Percentiles rank a stretch among this genome's conserved stretches.
phyloP scores from a whole-genome alignment of 148 eudicot species.

The Camellia sinensis region DNA sequence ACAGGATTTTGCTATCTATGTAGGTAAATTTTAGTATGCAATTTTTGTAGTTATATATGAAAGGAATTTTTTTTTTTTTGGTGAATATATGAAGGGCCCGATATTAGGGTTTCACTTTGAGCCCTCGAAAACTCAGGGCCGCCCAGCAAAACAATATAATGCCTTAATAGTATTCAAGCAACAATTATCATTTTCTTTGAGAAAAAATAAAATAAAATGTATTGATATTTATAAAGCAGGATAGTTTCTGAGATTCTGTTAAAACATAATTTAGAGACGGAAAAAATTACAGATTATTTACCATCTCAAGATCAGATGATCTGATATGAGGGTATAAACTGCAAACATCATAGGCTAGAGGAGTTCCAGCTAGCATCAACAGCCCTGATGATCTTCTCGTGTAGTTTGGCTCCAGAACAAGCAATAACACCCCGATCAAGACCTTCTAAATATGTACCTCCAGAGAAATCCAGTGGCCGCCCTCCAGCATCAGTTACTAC shows the following conservation, averaged over 20 bases:
- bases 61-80: too few relatives aligned
- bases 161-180: not conserved
- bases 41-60: too few relatives aligned
- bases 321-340: not conserved
- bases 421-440: constrained; percentile 50
- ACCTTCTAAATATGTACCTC: constrained; percentile 44
- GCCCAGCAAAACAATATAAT: too few relatives aligned
- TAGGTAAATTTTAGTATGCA: too few relatives aligned
- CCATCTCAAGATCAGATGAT: not conserved
- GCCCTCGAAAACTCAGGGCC: too few relatives aligned
- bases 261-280: not conserved
- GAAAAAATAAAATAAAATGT: not conserved
- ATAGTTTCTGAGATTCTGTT: not conserved
- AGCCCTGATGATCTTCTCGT: constrained; percentile 40
- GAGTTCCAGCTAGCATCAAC: constrained; percentile 58
- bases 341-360: constrained; percentile 32
- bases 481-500: constrained; percentile 53
- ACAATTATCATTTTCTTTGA: too few relatives aligned
- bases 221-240: not conserved
- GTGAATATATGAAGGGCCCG: too few relatives aligned
- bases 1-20: too few relatives aligned
- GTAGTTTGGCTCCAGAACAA: constrained; percentile 39
- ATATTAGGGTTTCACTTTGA: too few relatives aligned
- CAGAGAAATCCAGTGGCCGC: constrained; percentile 33
- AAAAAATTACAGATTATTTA: not conserved